A percentile compares a stretch with the other conserved stretches of the same genome.
These are phyloP conservation scores for Plasmodium relictum DNA, from an alignment of 169 alveolate species.

Conservation along the genomic window DNA sequence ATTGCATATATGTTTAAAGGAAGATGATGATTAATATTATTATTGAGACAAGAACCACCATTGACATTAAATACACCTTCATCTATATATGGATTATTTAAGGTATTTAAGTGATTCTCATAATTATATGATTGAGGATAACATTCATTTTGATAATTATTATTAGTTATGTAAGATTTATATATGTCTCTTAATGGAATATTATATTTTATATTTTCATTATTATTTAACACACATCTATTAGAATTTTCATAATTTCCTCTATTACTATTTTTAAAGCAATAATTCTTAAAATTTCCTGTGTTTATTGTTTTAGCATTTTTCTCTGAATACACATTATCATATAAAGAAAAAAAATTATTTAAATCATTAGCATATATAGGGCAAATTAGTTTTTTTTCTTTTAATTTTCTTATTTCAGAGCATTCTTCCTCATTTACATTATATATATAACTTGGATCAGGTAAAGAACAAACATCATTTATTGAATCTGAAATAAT, in stretches of 20 bases:
- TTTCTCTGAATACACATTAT: slow-evolving; percentile 22
- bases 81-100: not conserved
- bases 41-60: not conserved
- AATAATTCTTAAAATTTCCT: not conserved
- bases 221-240: not conserved
- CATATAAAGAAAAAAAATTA: slow-evolving; percentile 37
- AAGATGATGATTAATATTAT: not conserved
- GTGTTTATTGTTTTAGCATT: not conserved
- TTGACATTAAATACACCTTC: not conserved
- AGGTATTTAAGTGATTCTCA: not conserved
- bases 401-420: not conserved
- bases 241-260: not conserved
- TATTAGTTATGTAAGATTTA: not conserved
- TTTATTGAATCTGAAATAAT: slow-evolving; percentile 46
- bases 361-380: slow-evolving; percentile 37
- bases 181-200: not conserved
- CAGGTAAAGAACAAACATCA: slow-evolving; percentile 43
- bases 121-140: not conserved
- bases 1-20: not conserved
- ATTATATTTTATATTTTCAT: slow-evolving; percentile 6
- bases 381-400: slow-evolving; percentile 38
- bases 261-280: not conserved
- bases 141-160: not conserved
- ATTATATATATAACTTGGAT: slow-evolving; percentile 23
- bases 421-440: not conserved